Evolutionary conservation across 345 rosid species (phyloP), one percentile per base, ranked within the genome.

Genomic region (Arabidopsis arenosa): DNA sequence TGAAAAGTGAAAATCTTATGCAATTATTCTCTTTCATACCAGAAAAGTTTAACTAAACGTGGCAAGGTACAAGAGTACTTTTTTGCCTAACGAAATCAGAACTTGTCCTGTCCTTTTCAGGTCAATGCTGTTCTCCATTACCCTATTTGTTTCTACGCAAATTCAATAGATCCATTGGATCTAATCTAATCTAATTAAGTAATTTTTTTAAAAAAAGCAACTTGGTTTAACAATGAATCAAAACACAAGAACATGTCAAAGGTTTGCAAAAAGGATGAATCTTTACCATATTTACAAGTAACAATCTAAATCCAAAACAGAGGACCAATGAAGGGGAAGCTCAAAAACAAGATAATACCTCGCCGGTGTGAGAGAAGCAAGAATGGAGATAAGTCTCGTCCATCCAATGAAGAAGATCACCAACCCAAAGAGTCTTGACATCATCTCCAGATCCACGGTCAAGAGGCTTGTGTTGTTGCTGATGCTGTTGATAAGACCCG

Each of bases 341-440:
- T 39, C 0, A 39, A 17, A 37, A 11, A 61, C 7, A 59, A 12
- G 32, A 21, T 5, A n/a, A 18, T 47, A 92, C 97, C 97, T 92
- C 93, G 77, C 88, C 90, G 48, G 89, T 80, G 47, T 84, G 89
- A 73, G 91, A 83, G 52, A 92, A 92, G 61, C 97, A 90, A 47
- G 49, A 75, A 66, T 88, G 92, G 70, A 92, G 89, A 68, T 90
- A 92, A 77, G 87, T 79, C 81, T 92, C 96, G 33, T 92, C 97
- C 97, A 92, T 92, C 97, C 97, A 92, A 83, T 86, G 88, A 75
- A 87, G 90, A 81, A 92, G 82, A 74, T 92, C 97, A 68, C 97
- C 97, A 18, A 92, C 81, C 97, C 97, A 92, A 12, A 92, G 65
- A 26, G 93, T 88, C 82, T 89, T 90, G 14, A 81, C 85, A 72